Percentiles rank a stretch among this genome's conserved stretches.
Conservation (phyloP, 805 yeast species). For the Myxozyma neglecta region DNA sequence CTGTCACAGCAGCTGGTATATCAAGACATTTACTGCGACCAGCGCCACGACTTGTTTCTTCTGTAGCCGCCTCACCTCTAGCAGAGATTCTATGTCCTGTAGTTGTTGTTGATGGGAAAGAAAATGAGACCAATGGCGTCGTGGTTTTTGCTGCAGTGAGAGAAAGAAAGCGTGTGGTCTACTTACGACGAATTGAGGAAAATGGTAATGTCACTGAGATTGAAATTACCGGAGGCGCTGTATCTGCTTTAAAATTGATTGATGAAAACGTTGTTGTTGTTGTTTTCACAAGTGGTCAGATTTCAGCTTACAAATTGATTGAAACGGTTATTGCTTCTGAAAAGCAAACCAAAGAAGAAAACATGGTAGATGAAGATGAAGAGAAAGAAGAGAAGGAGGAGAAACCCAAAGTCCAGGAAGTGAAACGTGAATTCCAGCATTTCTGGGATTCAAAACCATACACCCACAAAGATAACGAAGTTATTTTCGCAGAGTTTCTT, state of each 20-base stretch:
- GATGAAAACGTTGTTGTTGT: constrained; percentile 5
- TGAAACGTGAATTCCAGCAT: not conserved
- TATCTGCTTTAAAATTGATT: constrained; percentile 3
- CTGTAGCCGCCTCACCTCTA: constrained; percentile 28
- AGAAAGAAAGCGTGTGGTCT: constrained; percentile 17
- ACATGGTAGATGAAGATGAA: not conserved
- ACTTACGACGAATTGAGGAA: constrained; percentile 19
- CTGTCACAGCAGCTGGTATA: constrained; percentile 22
- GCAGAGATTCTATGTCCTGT: constrained; percentile 28
- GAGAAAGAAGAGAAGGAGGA: constrained; percentile 4
- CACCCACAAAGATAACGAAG: not conserved
- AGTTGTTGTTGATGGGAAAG: not conserved
- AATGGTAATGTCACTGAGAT: constrained; percentile 12
- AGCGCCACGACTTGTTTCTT: constrained; percentile 24
- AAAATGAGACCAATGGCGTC: not conserved
- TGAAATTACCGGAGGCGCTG: constrained; percentile 1
- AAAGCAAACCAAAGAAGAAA: not conserved
- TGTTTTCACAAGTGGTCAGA: constrained; percentile 13
- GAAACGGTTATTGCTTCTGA: not conserved
- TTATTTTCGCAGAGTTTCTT: constrained; percentile 1
- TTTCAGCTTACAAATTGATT: constrained; percentile 8
- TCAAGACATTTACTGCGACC: constrained; percentile 21
- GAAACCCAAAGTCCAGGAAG: not conserved
- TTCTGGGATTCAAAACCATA: constrained; percentile 2
- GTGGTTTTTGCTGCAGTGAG: constrained; percentile 19